Percentiles rank a stretch among this genome's conserved stretches.
Evolutionary conservation across 768 basidiomycete genomes (phyloP).

Genomic region (Leccinum aurantiacum): DNA sequence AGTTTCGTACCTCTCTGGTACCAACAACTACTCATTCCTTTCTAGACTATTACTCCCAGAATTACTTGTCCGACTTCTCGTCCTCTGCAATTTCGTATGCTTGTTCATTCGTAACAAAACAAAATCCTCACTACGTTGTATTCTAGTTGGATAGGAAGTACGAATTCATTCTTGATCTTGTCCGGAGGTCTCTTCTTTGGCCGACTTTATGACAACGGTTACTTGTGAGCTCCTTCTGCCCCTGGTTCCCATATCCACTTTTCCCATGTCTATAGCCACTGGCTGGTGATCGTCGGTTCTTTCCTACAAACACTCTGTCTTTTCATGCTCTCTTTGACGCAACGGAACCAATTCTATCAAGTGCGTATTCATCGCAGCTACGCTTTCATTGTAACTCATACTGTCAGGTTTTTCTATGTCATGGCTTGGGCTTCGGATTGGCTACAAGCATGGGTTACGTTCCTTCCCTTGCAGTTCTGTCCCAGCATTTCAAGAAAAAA

Average conservation of each 20-base stretch:
- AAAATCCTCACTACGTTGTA: background rate
- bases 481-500: constrained; percentile 44
- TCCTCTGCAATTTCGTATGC: constrained; percentile 39
- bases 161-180: constrained; percentile 45
- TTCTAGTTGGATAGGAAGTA: constrained; percentile 47
- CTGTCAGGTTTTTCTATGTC: constrained; percentile 37
- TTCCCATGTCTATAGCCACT: constrained; percentile 31
- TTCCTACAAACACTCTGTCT: constrained; percentile 42
- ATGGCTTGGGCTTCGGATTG: constrained; percentile 46
- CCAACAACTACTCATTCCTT: background rate
- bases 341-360: constrained; percentile 35
- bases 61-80: constrained; percentile 36
- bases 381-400: constrained; percentile 26
- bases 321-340: constrained; percentile 46
- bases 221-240: constrained; percentile 38
- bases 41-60: constrained; percentile 40
- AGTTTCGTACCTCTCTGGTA: background rate
- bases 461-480: constrained; percentile 46
- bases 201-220: constrained; percentile 50
- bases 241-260: background rate
- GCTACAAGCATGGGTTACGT: constrained; percentile 37
- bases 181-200: constrained; percentile 48
- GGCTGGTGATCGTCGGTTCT: constrained; percentile 45
- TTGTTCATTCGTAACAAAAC: background rate
- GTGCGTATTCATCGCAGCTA: constrained; percentile 24